phyloP scores from a whole-genome alignment of 1,139 yeast genomes.

The Protomyces inundatus region DNA sequence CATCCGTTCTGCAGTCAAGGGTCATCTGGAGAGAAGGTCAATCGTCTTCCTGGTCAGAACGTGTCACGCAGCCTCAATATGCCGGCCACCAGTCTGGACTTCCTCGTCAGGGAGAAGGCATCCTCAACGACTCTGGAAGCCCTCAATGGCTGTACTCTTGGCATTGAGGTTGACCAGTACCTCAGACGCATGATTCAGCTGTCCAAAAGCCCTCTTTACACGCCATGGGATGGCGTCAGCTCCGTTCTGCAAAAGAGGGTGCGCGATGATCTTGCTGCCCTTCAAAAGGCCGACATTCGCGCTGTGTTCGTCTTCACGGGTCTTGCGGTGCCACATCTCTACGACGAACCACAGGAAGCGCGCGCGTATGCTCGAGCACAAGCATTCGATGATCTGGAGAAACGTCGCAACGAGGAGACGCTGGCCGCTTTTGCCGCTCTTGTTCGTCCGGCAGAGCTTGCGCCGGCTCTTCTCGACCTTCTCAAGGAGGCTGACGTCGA shows the following conservation, averaged over 20 bases:
- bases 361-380: conserved; percentile 34
- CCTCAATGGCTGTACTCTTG: conserved; percentile 41
- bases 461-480: conserved; percentile 9
- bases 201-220: conserved; percentile 65
- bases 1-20: too few species aligned
- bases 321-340: conserved; percentile 35
- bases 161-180: conserved; percentile 81
- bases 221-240: conserved; percentile 83
- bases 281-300: conserved; percentile 58
- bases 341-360: conserved; percentile 16
- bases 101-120: conserved; percentile 8
- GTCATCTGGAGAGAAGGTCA: neutral
- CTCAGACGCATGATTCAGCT: conserved; percentile 53
- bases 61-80: neutral
- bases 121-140: conserved; percentile 11
- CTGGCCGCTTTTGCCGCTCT: conserved; percentile 28
- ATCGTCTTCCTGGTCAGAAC: neutral
- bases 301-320: conserved; percentile 77
- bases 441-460: conserved; percentile 3
- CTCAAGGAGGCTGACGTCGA: conserved; percentile 55
- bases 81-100: conserved; percentile 10
- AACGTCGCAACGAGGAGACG: conserved; percentile 40
- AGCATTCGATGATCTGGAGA: conserved; percentile 42
- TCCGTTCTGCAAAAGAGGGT: conserved; percentile 54
- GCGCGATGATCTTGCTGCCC: conserved; percentile 57